Evolutionary conservation across 768 basidiomycete species (phyloP).

Genomic region (Porphyrellus cyaneotinctus): DNA sequence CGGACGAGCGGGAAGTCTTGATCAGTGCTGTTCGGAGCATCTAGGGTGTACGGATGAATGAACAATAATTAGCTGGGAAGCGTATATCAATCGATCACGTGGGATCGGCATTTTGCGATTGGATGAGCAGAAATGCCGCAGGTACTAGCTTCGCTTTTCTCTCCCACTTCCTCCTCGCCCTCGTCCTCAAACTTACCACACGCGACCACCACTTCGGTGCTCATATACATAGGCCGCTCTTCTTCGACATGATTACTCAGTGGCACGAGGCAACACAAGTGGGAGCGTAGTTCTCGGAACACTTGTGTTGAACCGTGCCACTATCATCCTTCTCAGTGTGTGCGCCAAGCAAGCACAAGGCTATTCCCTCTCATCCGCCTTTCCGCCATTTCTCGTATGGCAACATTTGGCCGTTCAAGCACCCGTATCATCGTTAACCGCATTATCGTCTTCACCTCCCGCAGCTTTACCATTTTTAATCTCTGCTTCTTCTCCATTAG

Average conservation of each 20-base stretch:
- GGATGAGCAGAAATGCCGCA: slow-evolving; percentile 43
- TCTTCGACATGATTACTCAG: neutral
- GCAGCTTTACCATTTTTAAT: neutral
- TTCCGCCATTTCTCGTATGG: too few relatives aligned
- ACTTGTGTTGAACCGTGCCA: slow-evolving; percentile 30
- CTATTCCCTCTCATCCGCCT: neutral
- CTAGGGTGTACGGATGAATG: neutral
- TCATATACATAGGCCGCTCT: too few relatives aligned
- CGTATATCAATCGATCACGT: slow-evolving; percentile 10
- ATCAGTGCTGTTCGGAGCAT: slow-evolving; percentile 26
- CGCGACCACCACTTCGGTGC: neutral
- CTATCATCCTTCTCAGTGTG: neutral
- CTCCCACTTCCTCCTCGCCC: neutral
- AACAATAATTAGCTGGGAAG: too few relatives aligned
- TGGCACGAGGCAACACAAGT: slow-evolving; percentile 27
- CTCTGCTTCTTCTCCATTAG: neutral
- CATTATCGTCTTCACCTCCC: neutral
- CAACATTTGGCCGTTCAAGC: neutral
- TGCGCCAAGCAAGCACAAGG: neutral
- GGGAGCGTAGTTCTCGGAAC: slow-evolving; percentile 49
- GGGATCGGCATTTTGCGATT: slow-evolving; percentile 31
- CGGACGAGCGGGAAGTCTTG: slow-evolving; percentile 11
- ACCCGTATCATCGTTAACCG: neutral
- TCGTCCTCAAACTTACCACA: neutral
- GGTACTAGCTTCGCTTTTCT: neutral